Evolutionary conservation across 2,329 filamentous ascomycete genomes (phyloP), one percentile per base, ranked within the genome.

Genomic region (Dendrostoma leiphaemia): DNA sequence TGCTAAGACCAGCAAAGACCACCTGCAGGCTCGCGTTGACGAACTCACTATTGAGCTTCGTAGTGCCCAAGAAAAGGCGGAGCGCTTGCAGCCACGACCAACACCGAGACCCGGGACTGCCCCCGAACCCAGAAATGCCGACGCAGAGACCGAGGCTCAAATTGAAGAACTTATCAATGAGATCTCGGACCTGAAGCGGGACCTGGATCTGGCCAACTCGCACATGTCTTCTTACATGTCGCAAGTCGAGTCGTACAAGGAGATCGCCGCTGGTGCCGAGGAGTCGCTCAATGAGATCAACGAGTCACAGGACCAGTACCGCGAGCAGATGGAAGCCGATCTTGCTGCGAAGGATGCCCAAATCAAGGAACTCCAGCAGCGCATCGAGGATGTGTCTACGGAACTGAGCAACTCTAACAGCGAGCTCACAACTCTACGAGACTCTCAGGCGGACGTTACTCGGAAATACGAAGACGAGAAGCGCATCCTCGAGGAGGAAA

Each of bases 1-100:
- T 24, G 84, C 87, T 23, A 96, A 96, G 77, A 96, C 93, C 1
- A 89, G 85, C 44, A 85, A 89, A 45, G 93, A 97, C 68, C 90
- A 97, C 67, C 79, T 99, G 2, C 92, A 97, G 69, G 83, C 86
- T 31, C 84, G 92, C 54, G 90, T 96, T 3, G 89, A 96, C 61
- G 93, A 97, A 72, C 75, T 99, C 51, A 88, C 87, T 24, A 89
- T 95, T 53, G 91, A 97, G 67, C 77, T 97, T 24, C 88, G 89
- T 62, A 91, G 88, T 64, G 91, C 92, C 0, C 91, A 97, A 68
- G 94, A 97, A 70, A 88, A 91, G 48, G 81, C 90, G 6, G 86
- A 89, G 61, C 83, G 91, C 28, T 77, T 97, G 52, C 90, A 94
- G 61, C 88, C 90, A n/a, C 83, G 88, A 53, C 87, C 89, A 4